Evolutionary conservation across 140 eudicot genomes (phyloP).

Genomic region (Stevia rebaudiana): DNA sequence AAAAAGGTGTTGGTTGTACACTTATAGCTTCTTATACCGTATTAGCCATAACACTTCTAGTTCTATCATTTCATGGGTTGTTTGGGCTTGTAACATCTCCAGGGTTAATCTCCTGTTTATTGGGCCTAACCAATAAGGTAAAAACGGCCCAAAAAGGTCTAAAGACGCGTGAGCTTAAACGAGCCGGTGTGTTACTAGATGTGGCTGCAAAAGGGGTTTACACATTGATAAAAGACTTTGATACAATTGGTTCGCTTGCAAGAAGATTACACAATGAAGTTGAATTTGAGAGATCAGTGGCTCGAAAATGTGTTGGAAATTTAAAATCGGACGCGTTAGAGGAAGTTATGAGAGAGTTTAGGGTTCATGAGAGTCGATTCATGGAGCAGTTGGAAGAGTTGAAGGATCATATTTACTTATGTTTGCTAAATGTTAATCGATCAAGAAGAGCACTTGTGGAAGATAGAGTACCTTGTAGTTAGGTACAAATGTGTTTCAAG

Average conservation of each 20-base stretch:
- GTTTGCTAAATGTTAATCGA: constrained; percentile 66
- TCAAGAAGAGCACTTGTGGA: constrained; percentile 52
- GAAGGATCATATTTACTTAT: constrained; percentile 61
- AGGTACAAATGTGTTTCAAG: neutral
- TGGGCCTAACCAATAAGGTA: constrained; percentile 31
- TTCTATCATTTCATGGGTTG: constrained; percentile 44
- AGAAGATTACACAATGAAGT: constrained; percentile 49
- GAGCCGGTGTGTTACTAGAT: constrained; percentile 40
- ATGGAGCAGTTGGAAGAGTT: constrained; percentile 60
- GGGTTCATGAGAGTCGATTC: constrained; percentile 38
- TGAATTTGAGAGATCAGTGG: constrained; percentile 55
- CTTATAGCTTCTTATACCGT: constrained; percentile 35
- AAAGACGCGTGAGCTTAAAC: constrained; percentile 24
- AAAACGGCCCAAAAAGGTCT: constrained; percentile 19
- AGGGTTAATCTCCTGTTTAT: constrained; percentile 27
- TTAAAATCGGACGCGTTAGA: constrained; percentile 40
- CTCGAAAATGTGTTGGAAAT: constrained; percentile 45
- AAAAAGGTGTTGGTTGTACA: constrained; percentile 28
- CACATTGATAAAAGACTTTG: constrained; percentile 60
- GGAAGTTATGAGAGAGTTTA: constrained; percentile 54
- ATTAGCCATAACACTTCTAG: constrained; percentile 38
- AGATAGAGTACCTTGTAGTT: constrained; percentile 23
- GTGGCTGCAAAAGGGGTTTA: constrained; percentile 73
- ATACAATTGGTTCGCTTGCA: constrained; percentile 58
- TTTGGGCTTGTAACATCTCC: constrained; percentile 47